These are phyloP conservation scores for Salvia sclarea DNA, from an alignment of 305 asterid genomes.

Conservation along the genomic window DNA sequence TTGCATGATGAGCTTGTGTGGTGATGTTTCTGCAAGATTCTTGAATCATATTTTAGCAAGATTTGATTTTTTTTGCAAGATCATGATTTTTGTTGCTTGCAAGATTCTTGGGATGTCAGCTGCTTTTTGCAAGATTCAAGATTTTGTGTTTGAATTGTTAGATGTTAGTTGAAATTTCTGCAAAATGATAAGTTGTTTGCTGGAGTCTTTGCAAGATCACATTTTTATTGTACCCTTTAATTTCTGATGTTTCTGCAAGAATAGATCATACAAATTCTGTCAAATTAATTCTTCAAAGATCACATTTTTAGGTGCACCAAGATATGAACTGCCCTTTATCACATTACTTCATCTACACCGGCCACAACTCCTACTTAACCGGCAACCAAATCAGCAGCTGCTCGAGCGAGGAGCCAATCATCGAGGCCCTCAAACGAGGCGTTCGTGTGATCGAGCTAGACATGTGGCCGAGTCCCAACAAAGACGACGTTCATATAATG, in stretches of 20 bases:
- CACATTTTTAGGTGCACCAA: slow-evolving; percentile 54
- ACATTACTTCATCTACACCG: slow-evolving; percentile 75
- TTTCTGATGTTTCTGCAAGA: no score
- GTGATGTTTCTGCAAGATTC: background rate
- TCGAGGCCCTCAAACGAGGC: slow-evolving; percentile 65
- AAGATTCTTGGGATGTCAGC: background rate
- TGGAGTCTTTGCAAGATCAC: background rate
- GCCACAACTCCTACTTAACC: slow-evolving; percentile 83
- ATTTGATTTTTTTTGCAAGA: background rate
- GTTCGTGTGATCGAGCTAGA: slow-evolving; percentile 82
- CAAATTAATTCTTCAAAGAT: background rate
- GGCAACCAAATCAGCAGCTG: slow-evolving; percentile 84
- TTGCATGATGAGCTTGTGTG: no score
- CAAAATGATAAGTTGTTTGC: background rate
- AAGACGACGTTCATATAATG: slow-evolving; percentile 64
- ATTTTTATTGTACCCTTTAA: background rate
- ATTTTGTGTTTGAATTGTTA: no score
- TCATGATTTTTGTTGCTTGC: background rate
- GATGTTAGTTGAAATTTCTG: no score
- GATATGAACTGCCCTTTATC: slow-evolving; percentile 81
- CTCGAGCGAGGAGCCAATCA: slow-evolving; percentile 66
- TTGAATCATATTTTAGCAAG: no score
- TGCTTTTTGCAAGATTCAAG: no score
- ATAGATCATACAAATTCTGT: background rate
- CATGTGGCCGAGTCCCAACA: slow-evolving; percentile 82